Conservation (phyloP, 331 rosid species). For the Stylosanthes scabra region DNA sequence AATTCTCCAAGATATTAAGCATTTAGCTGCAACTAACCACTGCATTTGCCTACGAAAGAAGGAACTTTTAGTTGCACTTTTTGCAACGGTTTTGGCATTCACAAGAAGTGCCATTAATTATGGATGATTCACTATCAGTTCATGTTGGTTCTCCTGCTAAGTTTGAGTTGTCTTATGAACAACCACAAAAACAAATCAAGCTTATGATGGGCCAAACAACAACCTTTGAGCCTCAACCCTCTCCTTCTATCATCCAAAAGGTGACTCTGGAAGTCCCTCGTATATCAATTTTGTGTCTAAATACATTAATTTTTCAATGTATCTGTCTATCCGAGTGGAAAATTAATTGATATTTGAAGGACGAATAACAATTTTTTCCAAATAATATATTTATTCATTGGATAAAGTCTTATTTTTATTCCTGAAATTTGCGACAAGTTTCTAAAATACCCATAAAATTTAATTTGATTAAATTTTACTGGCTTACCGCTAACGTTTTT, state of each 20-base stretch:
- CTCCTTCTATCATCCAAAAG: slow-evolving; percentile 54
- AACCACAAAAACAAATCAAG: slow-evolving; percentile 30
- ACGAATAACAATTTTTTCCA: slow-evolving; percentile 9
- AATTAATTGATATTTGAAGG: slow-evolving; percentile 9
- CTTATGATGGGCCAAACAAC: not conserved
- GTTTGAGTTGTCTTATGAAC: slow-evolving; percentile 22
- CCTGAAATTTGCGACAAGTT: too few relatives aligned
- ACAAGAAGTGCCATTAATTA: slow-evolving; percentile 1
- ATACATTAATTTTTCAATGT: too few relatives aligned
- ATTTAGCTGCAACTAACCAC: not conserved
- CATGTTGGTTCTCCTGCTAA: slow-evolving; percentile 33
- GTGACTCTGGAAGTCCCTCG: slow-evolving; percentile 5
- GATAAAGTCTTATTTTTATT: too few relatives aligned
- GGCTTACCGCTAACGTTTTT: too few relatives aligned
- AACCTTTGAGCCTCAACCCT: slow-evolving; percentile 22
- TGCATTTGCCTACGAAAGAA: not conserved
- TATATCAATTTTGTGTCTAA: too few relatives aligned
- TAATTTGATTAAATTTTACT: too few relatives aligned
- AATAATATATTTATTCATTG: not conserved
- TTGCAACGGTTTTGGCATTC: slow-evolving; percentile 4
- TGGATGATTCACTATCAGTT: slow-evolving; percentile 40
- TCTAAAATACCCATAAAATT: too few relatives aligned
- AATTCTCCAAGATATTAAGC: not conserved
- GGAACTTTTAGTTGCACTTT: slow-evolving; percentile 1
- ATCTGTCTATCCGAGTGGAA: too few relatives aligned